phyloP scores from a whole-genome alignment of 106 monocot species.

The Narthecium ossifragum region DNA sequence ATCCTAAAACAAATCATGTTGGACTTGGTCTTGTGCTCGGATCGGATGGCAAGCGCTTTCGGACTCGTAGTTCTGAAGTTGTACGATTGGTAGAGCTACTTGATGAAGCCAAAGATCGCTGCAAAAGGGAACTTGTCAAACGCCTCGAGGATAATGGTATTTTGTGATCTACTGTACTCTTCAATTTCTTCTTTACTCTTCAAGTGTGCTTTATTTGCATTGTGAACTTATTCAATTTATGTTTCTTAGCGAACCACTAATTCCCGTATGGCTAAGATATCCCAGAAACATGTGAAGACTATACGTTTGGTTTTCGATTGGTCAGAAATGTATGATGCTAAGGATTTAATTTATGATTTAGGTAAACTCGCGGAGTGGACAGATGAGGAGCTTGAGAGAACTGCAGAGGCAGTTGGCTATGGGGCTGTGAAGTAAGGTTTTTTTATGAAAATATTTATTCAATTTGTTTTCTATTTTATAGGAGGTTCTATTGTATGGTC shows the following conservation, averaged over 20 bases:
- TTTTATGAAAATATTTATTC: neutral
- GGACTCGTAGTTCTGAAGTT: conserved; percentile 88
- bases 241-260: too few species aligned
- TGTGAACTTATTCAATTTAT: neutral
- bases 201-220: neutral
- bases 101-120: conserved; percentile 88
- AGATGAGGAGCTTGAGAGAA: conserved; percentile 69
- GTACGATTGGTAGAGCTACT: conserved; percentile 86
- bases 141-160: conserved; percentile 80
- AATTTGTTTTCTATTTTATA: conserved; percentile 7
- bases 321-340: too few species aligned
- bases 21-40: conserved; percentile 93
- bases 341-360: conserved; percentile 18
- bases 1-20: conserved; percentile 72
- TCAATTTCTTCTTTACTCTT: too few species aligned
- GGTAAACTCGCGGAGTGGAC: conserved; percentile 87
- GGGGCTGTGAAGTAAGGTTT: conserved; percentile 87
- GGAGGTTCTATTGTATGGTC: too few species aligned
- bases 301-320: too few species aligned
- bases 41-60: conserved; percentile 87
- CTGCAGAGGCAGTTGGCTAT: conserved; percentile 93
- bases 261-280: too few species aligned
- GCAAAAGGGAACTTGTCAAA: conserved; percentile 64
- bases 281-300: too few species aligned
- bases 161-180: neutral